Evolutionary conservation across 495 filamentous ascomycete genomes (phyloP), one percentile per base, ranked within the genome.

Genomic region (Penicillium argentinense): DNA sequence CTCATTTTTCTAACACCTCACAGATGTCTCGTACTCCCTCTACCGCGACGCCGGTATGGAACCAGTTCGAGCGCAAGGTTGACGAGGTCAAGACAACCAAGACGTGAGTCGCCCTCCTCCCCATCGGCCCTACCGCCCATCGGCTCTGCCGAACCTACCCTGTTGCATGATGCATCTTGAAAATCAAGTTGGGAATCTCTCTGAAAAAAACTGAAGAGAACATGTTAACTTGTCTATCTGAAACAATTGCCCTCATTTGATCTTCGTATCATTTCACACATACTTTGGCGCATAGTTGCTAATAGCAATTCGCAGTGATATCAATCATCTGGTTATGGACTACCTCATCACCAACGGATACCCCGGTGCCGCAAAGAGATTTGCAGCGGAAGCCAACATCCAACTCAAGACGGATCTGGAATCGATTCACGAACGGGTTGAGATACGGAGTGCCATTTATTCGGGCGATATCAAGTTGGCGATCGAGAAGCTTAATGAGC

Each of bases 141-240:
- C 45, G 33, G 21, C 32, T 24, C 32, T 19, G 24, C 30, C 39
- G 33, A 46, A 33, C 34, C 41, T 17, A 36, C 39, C 54, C 45
- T 56, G n/a, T 62, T 51, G 56, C 45, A 92, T 93, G 90, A 97
- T 97, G 93, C 57, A 79, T 78, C 63, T 71, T 63, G 66, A 73
- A 36, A 76, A 75, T 84, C 84, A 92, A 92, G 92, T 92, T 97
- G 93, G 93, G 95, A 99, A 99, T 99, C 93, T 99, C 93, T 99
- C 93, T 82, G 87, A 98, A 87, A 68, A 56, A 27, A 49, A 63
- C 72, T 97, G 93, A 83, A 83, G 93, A 97, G 87, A 91, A 85
- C 62, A 76, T 75, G 73, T 80, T 81, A 76, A 85, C 83, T 87
- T 88, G 82, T 81, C 41, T 65, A 70, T 81, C 82, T 89, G 81